Evolutionary conservation across 495 filamentous ascomycete species (phyloP), one percentile per base, ranked within the genome.

Genomic region (Trichoderma gamsii): DNA sequence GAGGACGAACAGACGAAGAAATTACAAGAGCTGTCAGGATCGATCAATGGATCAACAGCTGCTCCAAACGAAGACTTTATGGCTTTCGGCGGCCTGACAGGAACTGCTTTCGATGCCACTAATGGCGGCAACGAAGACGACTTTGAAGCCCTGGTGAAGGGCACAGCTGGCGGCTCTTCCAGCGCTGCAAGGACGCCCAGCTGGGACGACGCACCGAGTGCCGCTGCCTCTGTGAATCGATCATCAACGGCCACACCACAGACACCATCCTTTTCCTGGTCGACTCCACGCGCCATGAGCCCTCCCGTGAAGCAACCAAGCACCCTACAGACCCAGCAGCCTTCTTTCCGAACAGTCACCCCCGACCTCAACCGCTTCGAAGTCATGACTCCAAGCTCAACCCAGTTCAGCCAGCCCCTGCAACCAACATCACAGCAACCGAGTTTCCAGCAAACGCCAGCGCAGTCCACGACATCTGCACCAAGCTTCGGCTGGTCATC

Each of bases 1-100:
- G 94, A 98, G 75, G 84, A 88, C 16, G 96, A 99, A 70, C 93
- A 97, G 70, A 89, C 83, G 8, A 88, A 86, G 74, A 97, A 97
- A 73, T 79, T 99, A 2, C 89, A 89, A 71, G 96, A 98, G 69
- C 82, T 98, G 38, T 87, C 87, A 27, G 80, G 84, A 15, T 74
- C 76, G 12, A 75, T 75, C 15, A 78, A 76, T 46, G 76, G 74
- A 21, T 71, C 76, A 4, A 69, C 73, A 1, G 66, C 74, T 1
- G 73, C 75, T n/a, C 65, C 73, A 25, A 77, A 75, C 56, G 82
- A 85, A 43, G 87, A 89, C 69, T 86, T 89, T 72, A 79, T 88
- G 74, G 82, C 83, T 4, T 89, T 89, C 68, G 84, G 82, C 6
- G 79, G 80, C 32, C 68, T 83, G 12, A 75, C 75, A 13, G 82